phyloP scores from a whole-genome alignment of 2,329 filamentous ascomycete genomes.

The Claviceps citrina region DNA sequence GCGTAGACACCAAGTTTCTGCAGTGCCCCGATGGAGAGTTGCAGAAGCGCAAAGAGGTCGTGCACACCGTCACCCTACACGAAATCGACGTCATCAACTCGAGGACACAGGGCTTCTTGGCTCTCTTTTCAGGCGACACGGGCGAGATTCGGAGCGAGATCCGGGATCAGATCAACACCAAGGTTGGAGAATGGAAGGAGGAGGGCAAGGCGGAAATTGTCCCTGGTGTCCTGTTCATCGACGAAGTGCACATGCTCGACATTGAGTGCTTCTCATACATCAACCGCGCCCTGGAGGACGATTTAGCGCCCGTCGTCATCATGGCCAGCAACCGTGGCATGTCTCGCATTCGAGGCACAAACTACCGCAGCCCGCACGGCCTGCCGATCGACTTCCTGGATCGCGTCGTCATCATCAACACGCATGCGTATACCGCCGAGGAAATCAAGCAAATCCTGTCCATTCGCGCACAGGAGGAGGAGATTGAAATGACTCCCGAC shows the following conservation, averaged over 20 bases:
- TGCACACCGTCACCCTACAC: slow-evolving; percentile 91
- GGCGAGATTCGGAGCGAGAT: slow-evolving; percentile 96
- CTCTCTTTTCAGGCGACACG: slow-evolving; percentile 93
- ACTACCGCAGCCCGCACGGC: slow-evolving; percentile 85
- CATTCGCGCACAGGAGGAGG: slow-evolving; percentile 88
- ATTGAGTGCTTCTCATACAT: slow-evolving; percentile 99
- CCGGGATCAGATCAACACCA: slow-evolving; percentile 96
- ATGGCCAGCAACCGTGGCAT: slow-evolving; percentile 96
- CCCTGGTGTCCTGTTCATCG: slow-evolving; percentile 91
- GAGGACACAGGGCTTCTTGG: slow-evolving; percentile 92
- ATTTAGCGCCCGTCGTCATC: slow-evolving; percentile 92
- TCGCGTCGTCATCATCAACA: slow-evolving; percentile 90
- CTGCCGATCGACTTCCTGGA: slow-evolving; percentile 92
- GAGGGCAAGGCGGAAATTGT: slow-evolving; percentile 98
- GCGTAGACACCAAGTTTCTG: slow-evolving; percentile 92
- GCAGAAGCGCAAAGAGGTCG: slow-evolving; percentile 90
- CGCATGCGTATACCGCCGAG: slow-evolving; percentile 64
- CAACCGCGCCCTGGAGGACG: slow-evolving; percentile 89
- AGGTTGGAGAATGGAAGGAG: slow-evolving; percentile 97
- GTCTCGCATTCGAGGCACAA: slow-evolving; percentile 81
- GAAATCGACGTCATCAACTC: slow-evolving; percentile 99
- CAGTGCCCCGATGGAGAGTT: slow-evolving; percentile 96
- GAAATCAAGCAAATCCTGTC: slow-evolving; percentile 86
- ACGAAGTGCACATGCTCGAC: slow-evolving; percentile 99
- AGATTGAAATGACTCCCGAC: slow-evolving; percentile 80